Conservation (phyloP, 1,139 yeast species). For the Blastobotrys raffinosifermentans region DNA sequence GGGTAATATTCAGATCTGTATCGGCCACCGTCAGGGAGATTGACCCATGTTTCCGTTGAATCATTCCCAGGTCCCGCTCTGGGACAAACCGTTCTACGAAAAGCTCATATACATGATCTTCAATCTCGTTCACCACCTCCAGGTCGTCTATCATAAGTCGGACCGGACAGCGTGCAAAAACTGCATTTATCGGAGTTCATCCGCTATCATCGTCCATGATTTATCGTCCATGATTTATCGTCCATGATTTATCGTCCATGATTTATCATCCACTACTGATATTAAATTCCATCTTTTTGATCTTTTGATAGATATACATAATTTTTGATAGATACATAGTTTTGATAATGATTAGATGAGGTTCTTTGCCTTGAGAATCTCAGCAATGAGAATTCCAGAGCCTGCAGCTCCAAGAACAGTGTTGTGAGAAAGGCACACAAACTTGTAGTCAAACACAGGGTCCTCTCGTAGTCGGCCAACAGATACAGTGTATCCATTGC, state of each 20-base stretch:
- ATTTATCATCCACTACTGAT: no score
- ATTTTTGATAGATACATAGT: no score
- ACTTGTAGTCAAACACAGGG: constrained; percentile 87
- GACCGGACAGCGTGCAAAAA: no score
- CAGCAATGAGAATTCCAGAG: constrained; percentile 96
- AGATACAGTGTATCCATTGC: constrained; percentile 87
- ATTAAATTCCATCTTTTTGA: no score
- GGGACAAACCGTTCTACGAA: constrained; percentile 33
- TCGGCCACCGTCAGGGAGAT: constrained; percentile 36
- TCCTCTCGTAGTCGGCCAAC: constrained; percentile 95
- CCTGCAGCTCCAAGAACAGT: constrained; percentile 99
- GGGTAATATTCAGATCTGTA: constrained; percentile 28
- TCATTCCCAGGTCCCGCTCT: constrained; percentile 41
- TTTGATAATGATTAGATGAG: no score
- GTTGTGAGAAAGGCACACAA: constrained; percentile 94
- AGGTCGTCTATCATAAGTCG: constrained; percentile 12
- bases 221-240: no score
- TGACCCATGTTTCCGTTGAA: constrained; percentile 34
- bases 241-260: no score
- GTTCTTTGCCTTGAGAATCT: constrained; percentile 70
- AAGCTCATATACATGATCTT: constrained; percentile 47
- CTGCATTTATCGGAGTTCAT: no score
- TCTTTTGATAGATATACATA: no score
- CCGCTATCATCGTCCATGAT: no score
- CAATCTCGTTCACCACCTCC: constrained; percentile 30